Evolutionary conservation across 2,329 filamentous ascomycete genomes (phyloP).

Genomic region (Lizonia empirigonia): DNA sequence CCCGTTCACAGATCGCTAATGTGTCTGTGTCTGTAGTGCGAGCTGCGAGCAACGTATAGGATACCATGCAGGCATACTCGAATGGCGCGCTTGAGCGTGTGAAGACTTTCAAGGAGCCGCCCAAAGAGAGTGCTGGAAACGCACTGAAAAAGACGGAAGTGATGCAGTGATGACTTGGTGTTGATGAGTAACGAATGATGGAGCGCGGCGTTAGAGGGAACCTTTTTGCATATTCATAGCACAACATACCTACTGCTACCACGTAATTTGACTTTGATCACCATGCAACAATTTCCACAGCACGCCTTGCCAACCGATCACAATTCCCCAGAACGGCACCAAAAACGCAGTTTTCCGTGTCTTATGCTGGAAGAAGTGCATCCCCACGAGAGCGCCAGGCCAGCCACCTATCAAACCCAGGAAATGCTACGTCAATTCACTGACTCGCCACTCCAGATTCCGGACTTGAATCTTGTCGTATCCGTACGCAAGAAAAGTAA

Average conservation of each 20-base stretch:
- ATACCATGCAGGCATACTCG: conserved; percentile 24
- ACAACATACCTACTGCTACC: conserved; percentile 7
- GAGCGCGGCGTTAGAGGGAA: conserved; percentile 7
- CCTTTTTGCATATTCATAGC: conserved; percentile 1
- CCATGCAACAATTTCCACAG: conserved; percentile 22
- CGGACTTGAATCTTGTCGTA: conserved; percentile 46
- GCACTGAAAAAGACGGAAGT: conserved; percentile 16
- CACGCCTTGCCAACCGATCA: conserved; percentile 36
- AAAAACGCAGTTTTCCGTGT: conserved; percentile 40
- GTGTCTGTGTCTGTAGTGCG: conserved; percentile 26
- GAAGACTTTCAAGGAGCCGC: conserved; percentile 17
- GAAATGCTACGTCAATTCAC: conserved; percentile 39
- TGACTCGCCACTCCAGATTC: conserved; percentile 41
- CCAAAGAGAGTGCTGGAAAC: conserved; percentile 11
- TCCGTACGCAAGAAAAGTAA: conserved; percentile 42
- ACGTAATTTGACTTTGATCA: conserved; percentile 11
- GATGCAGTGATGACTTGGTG: conserved; percentile 14
- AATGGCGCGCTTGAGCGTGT: conserved; percentile 26
- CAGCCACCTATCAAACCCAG: conserved; percentile 41
- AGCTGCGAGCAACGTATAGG: conserved; percentile 32
- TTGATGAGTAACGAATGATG: conserved; percentile 3
- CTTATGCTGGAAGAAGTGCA: conserved; percentile 48
- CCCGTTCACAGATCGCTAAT: conserved; percentile 48
- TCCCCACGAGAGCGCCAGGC: conserved; percentile 41
- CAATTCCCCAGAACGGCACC: conserved; percentile 40